A percentile compares a stretch with the other conserved stretches of the same genome.
Conservation (phyloP, 2,329 filamentous ascomycete species). For the Venturia aucupariae region DNA sequence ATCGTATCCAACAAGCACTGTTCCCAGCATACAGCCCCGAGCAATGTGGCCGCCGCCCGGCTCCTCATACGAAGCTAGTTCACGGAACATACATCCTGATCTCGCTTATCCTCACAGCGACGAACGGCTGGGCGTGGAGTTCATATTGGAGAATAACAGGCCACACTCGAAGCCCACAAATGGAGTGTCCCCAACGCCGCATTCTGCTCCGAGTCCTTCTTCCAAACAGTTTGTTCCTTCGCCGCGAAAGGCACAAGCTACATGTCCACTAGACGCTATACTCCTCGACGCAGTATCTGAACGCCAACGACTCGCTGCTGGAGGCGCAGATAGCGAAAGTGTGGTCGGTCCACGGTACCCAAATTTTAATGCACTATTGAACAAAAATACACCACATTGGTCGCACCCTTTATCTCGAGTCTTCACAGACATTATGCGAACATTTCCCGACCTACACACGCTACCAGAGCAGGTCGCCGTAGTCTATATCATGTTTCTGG, state of each 20-base stretch:
- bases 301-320: conserved; percentile 55
- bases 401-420: conserved; percentile 75
- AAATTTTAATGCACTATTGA: conserved; percentile 67
- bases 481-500: conserved; percentile 76
- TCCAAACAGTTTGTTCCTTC: conserved; percentile 19
- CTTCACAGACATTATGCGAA: conserved; percentile 73
- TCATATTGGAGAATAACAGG: conserved; percentile 54
- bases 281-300: conserved; percentile 70
- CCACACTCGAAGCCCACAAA: conserved; percentile 45
- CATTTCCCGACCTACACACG: conserved; percentile 71
- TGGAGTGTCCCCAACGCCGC: conserved; percentile 27
- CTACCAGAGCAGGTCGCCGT: conserved; percentile 76
- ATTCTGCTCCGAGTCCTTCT: conserved; percentile 15
- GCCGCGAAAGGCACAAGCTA: conserved; percentile 51
- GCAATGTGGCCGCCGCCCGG: not conserved
- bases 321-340: conserved; percentile 48
- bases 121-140: conserved; percentile 64
- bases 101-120: conserved; percentile 18
- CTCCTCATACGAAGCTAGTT: not conserved
- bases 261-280: conserved; percentile 70
- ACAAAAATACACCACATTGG: conserved; percentile 52
- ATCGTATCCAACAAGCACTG: not conserved
- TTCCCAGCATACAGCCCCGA: not conserved
- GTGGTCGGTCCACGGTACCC: conserved; percentile 72
- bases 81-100: conserved; percentile 11